Percentiles rank a stretch among this genome's conserved stretches.
phyloP scores from a whole-genome alignment of 1,139 yeast genomes.

The Sugiyamaella castrensis region DNA sequence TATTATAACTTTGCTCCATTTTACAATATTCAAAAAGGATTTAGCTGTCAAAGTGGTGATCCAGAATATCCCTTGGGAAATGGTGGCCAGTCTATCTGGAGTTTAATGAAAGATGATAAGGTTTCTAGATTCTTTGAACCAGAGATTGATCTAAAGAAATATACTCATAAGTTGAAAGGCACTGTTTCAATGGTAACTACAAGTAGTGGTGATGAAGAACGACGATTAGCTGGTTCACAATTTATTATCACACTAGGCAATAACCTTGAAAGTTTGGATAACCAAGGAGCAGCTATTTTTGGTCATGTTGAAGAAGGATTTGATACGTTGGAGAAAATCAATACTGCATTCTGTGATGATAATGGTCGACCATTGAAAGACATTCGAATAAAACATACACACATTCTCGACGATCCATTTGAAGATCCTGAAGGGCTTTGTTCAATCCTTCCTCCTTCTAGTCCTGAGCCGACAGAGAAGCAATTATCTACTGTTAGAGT shows the following conservation, averaged over 20 bases:
- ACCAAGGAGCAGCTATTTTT: conserved; percentile 37
- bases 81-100: conserved; percentile 41
- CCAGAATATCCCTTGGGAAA: conserved; percentile 44
- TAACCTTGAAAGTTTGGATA: conserved; percentile 24
- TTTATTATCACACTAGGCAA: conserved; percentile 35
- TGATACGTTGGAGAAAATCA: conserved; percentile 47
- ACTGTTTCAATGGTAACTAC: conserved; percentile 40
- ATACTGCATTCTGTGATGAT: conserved; percentile 42
- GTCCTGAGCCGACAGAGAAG: conserved; percentile 41
- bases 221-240: conserved; percentile 33
- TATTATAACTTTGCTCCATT: conserved; percentile 55
- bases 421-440: conserved; percentile 39
- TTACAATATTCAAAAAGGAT: conserved; percentile 42
- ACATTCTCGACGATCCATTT: conserved; percentile 56
- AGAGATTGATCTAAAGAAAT: conserved; percentile 21
- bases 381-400: conserved; percentile 50
- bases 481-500: conserved; percentile 42
- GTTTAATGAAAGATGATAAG: conserved; percentile 27
- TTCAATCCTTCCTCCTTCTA: conserved; percentile 20
- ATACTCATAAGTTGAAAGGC: conserved; percentile 38
- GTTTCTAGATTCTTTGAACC: conserved; percentile 19
- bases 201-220: conserved; percentile 6
- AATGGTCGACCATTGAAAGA: conserved; percentile 46
- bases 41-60: conserved; percentile 47
- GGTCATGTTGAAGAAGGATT: conserved; percentile 55